Conservation (phyloP, 2,329 filamentous ascomycete genomes). For the Aspergillus terreus region DNA sequence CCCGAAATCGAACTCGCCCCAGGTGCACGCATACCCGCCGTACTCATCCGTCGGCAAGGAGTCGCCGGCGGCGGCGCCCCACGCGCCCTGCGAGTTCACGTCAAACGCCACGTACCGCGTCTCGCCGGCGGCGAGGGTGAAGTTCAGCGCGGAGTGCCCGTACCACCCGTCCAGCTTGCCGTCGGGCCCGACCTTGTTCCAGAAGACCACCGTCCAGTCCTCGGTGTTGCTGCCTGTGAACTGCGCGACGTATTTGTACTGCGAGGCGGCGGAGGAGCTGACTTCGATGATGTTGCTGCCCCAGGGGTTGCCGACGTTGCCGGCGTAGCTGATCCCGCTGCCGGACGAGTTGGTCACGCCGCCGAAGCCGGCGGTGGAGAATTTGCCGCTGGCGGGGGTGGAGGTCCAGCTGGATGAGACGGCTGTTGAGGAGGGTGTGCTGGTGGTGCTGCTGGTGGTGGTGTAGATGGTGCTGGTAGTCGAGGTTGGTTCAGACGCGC, state of each 20-base stretch:
- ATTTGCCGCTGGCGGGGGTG: constrained; percentile 15
- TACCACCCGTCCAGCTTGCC: constrained; percentile 36
- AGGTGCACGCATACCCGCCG: constrained; percentile 35
- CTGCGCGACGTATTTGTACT: constrained; percentile 36
- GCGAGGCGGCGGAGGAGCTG: constrained; percentile 22
- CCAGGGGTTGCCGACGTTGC: constrained; percentile 38
- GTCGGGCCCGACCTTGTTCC: constrained; percentile 39
- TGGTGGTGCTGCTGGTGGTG: constrained; percentile 3
- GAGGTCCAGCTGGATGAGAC: constrained; percentile 20
- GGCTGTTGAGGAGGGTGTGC: neutral
- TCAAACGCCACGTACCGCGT: constrained; percentile 37
- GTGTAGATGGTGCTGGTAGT: constrained; percentile 2
- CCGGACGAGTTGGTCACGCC: constrained; percentile 20
- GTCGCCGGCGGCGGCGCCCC: constrained; percentile 27
- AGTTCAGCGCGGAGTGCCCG: constrained; percentile 28
- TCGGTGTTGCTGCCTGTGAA: constrained; percentile 29
- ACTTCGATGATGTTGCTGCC: constrained; percentile 40
- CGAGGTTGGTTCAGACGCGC: neutral
- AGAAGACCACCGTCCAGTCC: constrained; percentile 33
- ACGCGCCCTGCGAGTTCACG: constrained; percentile 35
- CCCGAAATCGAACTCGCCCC: constrained; percentile 39
- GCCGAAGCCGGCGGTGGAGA: constrained; percentile 29
- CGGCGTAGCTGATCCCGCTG: constrained; percentile 25
- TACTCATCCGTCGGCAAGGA: constrained; percentile 24
- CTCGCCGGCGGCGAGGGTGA: constrained; percentile 29